Evolutionary conservation across 768 basidiomycete genomes (phyloP).

Genomic region (Lactarius akahatsu): DNA sequence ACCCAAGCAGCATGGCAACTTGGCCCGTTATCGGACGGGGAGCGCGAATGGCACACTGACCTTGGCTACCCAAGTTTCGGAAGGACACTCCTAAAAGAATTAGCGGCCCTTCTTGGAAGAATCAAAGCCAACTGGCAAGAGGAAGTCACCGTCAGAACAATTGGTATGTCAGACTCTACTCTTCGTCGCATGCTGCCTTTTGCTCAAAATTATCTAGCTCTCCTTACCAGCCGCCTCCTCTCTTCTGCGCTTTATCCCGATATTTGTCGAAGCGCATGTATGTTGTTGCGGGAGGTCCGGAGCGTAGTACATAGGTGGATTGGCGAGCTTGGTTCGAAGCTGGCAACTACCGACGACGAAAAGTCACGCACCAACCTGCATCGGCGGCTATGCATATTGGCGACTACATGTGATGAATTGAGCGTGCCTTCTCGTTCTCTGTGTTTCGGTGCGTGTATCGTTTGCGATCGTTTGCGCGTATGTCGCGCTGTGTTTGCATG

Average conservation of each 20-base stretch:
- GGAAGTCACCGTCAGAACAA: conserved; percentile 15
- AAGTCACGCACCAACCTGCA: not conserved
- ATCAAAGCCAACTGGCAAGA: conserved; percentile 44
- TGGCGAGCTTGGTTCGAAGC: not conserved
- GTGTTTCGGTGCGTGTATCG: no score
- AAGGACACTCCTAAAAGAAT: conserved; percentile 37
- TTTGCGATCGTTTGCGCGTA: no score
- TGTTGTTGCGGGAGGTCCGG: conserved; percentile 12
- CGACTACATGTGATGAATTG: no score
- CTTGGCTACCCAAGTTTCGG: conserved; percentile 37
- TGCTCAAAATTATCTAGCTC: not conserved
- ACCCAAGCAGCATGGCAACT: conserved; percentile 47
- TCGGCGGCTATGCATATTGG: conserved; percentile 12
- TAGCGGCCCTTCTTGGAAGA: conserved; percentile 37
- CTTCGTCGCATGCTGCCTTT: not conserved
- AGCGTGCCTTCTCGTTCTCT: no score
- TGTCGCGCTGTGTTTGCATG: no score
- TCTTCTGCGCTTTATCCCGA: conserved; percentile 1
- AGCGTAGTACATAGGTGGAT: conserved; percentile 7
- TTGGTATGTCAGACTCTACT: conserved; percentile 3
- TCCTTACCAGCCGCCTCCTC: conserved; percentile 12
- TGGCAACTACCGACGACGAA: not conserved
- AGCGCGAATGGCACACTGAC: conserved; percentile 43
- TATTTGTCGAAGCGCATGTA: not conserved
- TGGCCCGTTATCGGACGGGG: conserved; percentile 33